Evolutionary conservation across 1,284 basidiomycete species (phyloP).

Genomic region (Ceraceosorus guamensis): DNA sequence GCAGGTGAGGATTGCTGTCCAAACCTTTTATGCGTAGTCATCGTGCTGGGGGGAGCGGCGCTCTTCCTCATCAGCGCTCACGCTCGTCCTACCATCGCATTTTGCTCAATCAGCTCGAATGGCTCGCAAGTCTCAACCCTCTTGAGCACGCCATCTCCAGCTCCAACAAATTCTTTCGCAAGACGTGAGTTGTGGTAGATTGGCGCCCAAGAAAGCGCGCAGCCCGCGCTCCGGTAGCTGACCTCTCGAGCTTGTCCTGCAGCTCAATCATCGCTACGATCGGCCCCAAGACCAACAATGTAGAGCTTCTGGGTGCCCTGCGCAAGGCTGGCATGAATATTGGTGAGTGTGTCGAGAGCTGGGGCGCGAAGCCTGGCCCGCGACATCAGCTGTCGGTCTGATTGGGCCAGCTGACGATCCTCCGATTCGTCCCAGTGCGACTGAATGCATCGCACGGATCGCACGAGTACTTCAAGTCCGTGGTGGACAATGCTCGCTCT

Average conservation of each 20-base stretch:
- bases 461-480: slow-evolving; percentile 45
- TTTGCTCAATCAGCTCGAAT: slow-evolving; percentile 39
- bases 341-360: slow-evolving; percentile 14
- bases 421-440: slow-evolving; percentile 25
- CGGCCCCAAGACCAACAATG: slow-evolving; percentile 46
- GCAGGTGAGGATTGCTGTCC: too few species aligned
- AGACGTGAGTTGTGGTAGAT: slow-evolving; percentile 30
- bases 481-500: slow-evolving; percentile 45
- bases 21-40: too few species aligned
- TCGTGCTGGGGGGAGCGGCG: background rate
- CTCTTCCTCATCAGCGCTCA: background rate
- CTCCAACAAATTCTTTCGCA: slow-evolving; percentile 45
- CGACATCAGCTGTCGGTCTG: slow-evolving; percentile 1
- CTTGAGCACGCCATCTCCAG: slow-evolving; percentile 36
- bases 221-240: background rate
- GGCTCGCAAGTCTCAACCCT: slow-evolving; percentile 47
- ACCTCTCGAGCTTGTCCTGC: too few species aligned
- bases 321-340: slow-evolving; percentile 48
- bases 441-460: slow-evolving; percentile 47
- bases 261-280: slow-evolving; percentile 48
- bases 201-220: background rate
- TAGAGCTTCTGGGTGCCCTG: slow-evolving; percentile 42
- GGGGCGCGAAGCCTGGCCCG: too few species aligned
- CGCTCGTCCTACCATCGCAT: background rate
- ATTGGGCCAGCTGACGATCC: background rate